Percentiles rank a stretch among this genome's conserved stretches.
Evolutionary conservation across 1,284 basidiomycete genomes (phyloP).

Genomic region (Ustilago loliicola): DNA sequence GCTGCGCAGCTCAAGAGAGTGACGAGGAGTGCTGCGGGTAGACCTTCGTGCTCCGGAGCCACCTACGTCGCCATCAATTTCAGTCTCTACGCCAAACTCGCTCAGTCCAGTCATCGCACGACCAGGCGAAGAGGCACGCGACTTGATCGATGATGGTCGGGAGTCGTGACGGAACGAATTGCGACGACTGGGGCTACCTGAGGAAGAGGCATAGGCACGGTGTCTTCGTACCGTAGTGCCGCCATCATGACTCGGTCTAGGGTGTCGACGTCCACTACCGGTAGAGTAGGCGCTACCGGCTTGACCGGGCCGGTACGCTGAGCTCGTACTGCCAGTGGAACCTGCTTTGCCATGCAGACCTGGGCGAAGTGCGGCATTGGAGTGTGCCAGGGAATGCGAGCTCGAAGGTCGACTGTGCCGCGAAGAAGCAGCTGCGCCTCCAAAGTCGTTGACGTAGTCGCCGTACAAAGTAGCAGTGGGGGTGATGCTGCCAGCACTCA

Average conservation of each 20-base stretch:
- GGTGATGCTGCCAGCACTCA: conserved; percentile 66
- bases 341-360: conserved; percentile 55
- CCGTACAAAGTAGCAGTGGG: conserved; percentile 57
- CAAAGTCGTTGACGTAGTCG: conserved; percentile 38
- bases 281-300: conserved; percentile 51
- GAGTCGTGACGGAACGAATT: conserved; percentile 45
- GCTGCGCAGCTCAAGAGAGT: conserved; percentile 38
- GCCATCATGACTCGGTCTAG: conserved; percentile 52
- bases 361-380: conserved; percentile 26
- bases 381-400: conserved; percentile 52
- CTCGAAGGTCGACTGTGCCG: conserved; percentile 57
- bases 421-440: conserved; percentile 17
- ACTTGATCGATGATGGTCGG: conserved; percentile 46
- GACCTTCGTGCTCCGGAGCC: conserved; percentile 20
- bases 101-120: conserved; percentile 27
- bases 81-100: conserved; percentile 29
- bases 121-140: conserved; percentile 47
- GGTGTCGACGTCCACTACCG: conserved; percentile 47
- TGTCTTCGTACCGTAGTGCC: conserved; percentile 60
- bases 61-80: conserved; percentile 15
- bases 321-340: conserved; percentile 56
- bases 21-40: conserved; percentile 43
- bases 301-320: conserved; percentile 33
- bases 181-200: conserved; percentile 47
- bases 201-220: conserved; percentile 47